phyloP scores from a whole-genome alignment of 2,329 filamentous ascomycete species.

The Colletotrichum australisinense region DNA sequence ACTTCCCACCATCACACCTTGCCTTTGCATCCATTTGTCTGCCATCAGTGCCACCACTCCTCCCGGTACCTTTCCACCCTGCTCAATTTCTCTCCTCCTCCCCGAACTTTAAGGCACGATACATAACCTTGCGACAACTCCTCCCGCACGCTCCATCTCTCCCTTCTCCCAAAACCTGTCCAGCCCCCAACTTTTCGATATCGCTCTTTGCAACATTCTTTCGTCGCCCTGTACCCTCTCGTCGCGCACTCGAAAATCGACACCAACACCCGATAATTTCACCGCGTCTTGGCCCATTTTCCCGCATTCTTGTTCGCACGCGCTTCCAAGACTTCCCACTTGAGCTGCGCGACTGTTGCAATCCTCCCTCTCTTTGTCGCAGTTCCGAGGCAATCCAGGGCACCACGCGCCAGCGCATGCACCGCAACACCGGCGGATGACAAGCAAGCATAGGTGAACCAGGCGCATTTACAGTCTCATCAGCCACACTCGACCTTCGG shows the following conservation, averaged over 20 bases:
- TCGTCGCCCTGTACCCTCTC: conserved; percentile 11
- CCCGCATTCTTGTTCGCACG: conserved; percentile 2
- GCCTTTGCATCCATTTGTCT: conserved; percentile 21
- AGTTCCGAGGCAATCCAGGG: conserved; percentile 1
- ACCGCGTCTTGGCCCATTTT: conserved; percentile 20
- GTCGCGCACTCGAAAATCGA: conserved; percentile 17
- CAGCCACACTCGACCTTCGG: conserved; percentile 35
- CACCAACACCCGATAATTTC: conserved; percentile 16
- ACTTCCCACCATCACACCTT: conserved; percentile 36
- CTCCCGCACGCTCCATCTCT: conserved; percentile 12
- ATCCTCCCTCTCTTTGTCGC: conserved; percentile 6
- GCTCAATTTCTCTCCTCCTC: conserved; percentile 16
- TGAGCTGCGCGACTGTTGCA: conserved; percentile 28
- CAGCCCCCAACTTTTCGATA: conserved; percentile 25
- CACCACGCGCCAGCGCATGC: conserved; percentile 42
- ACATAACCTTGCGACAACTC: conserved; percentile 38
- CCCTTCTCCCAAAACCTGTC: conserved; percentile 16
- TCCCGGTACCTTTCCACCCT: conserved; percentile 25
- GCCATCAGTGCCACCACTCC: conserved; percentile 17
- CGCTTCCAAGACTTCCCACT: neutral
- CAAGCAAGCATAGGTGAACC: conserved; percentile 37
- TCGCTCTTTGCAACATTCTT: conserved; percentile 27
- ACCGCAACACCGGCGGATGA: conserved; percentile 45
- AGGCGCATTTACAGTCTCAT: conserved; percentile 41
- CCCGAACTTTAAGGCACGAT: conserved; percentile 34